These are phyloP conservation scores for Penicillium bialowiezense DNA, from an alignment of 495 filamentous ascomycete genomes.

Conservation along the genomic window DNA sequence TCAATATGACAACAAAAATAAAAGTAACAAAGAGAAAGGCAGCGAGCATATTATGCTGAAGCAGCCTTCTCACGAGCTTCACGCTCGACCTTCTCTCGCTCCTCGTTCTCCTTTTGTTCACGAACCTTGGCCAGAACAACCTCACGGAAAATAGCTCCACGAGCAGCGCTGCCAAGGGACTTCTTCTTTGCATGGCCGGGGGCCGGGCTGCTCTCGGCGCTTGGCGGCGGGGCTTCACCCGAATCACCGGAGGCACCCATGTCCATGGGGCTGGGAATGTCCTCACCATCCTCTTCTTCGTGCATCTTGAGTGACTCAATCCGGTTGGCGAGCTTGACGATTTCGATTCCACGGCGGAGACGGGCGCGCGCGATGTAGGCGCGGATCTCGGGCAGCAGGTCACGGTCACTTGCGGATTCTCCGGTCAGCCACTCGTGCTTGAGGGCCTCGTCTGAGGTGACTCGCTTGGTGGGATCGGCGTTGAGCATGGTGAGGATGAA, in stretches of 20 bases:
- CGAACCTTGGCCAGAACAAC: constrained; percentile 96
- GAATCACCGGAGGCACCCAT: constrained; percentile 32
- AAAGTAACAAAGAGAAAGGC: constrained; percentile 7
- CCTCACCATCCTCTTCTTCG: constrained; percentile 82
- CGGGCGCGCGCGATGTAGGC: constrained; percentile 89
- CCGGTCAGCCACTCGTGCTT: constrained; percentile 89
- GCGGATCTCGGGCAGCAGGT: constrained; percentile 95
- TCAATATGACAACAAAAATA: constrained; percentile 7
- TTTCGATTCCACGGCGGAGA: constrained; percentile 89
- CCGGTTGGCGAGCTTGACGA: constrained; percentile 94
- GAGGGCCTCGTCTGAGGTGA: constrained; percentile 78
- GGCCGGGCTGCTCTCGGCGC: constrained; percentile 9
- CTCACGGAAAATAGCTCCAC: constrained; percentile 91
- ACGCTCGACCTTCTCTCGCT: constrained; percentile 63
- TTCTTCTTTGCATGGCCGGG: constrained; percentile 43
- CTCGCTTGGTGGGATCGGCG: constrained; percentile 71
- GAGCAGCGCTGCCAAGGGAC: constrained; percentile 72
- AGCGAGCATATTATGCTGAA: constrained; percentile 17
- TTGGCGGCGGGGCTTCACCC: background rate
- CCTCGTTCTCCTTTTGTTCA: constrained; percentile 85
- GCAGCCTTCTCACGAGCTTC: constrained; percentile 44
- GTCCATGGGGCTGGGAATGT: constrained; percentile 58
- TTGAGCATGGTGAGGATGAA: constrained; percentile 86
- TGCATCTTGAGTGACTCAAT: constrained; percentile 97
- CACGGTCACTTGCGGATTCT: constrained; percentile 85